Percentiles rank a stretch among this genome's conserved stretches.
Evolutionary conservation across 2,329 filamentous ascomycete genomes (phyloP).

Genomic region (Diplodia sapinea): DNA sequence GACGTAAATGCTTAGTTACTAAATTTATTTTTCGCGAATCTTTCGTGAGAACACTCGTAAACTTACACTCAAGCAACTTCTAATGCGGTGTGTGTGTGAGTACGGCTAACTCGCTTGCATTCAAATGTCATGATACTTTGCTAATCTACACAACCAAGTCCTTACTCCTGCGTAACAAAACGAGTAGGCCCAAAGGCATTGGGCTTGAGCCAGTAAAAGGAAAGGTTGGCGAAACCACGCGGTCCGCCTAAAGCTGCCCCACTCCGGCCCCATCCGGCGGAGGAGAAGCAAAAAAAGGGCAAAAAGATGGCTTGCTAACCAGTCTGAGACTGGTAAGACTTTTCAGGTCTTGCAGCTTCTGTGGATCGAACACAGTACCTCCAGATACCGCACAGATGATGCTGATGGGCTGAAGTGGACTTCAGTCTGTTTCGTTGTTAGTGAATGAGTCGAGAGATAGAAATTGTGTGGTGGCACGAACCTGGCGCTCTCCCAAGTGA

Average conservation of each 20-base stretch:
- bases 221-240: neutral
- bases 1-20: neutral
- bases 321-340: slow-evolving; percentile 21
- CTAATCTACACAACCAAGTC: too few species aligned
- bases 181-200: neutral
- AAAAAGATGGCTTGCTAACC: slow-evolving; percentile 6
- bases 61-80: too few species aligned
- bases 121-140: too few species aligned
- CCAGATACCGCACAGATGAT: slow-evolving; percentile 44
- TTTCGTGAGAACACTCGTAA: neutral
- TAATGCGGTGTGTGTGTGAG: too few species aligned
- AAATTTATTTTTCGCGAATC: neutral
- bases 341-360: slow-evolving; percentile 39
- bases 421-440: slow-evolving; percentile 41
- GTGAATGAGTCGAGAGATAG: neutral
- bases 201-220: neutral
- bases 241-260: neutral
- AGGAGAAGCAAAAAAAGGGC: neutral
- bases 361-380: slow-evolving; percentile 49
- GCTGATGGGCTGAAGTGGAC: slow-evolving; percentile 39
- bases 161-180: too few species aligned
- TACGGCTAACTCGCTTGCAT: too few species aligned
- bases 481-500: slow-evolving; percentile 48
- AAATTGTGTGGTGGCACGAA: neutral
- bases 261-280: neutral